Conservation (phyloP, 352 stramenopile genomes). For the Globisporangium nunn region DNA sequence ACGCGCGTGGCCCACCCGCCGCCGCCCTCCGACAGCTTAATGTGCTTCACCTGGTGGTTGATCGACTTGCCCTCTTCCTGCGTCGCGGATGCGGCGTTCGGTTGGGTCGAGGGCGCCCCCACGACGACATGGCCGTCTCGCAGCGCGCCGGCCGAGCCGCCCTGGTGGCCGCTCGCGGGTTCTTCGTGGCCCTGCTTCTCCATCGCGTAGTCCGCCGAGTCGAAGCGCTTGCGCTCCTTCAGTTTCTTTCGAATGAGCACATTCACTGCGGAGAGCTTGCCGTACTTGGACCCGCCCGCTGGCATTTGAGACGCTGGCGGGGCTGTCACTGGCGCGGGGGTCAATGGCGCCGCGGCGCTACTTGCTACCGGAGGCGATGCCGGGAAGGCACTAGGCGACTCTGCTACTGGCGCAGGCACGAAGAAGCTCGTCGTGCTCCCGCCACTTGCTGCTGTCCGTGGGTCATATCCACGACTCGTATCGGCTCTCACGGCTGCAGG, state of each 20-base stretch:
- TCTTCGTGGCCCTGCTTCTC: constrained; percentile 33
- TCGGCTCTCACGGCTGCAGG: background rate
- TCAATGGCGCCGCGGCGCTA: background rate
- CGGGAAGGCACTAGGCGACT: background rate
- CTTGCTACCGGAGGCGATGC: background rate
- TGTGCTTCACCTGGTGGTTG: constrained; percentile 68
- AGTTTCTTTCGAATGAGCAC: constrained; percentile 76
- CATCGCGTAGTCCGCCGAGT: constrained; percentile 78
- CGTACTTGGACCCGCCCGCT: constrained; percentile 34
- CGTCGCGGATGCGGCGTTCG: background rate
- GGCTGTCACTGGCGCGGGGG: background rate
- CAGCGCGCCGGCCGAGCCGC: constrained; percentile 13
- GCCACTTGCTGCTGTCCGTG: background rate
- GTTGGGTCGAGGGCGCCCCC: constrained; percentile 15
- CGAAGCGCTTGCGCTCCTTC: constrained; percentile 77
- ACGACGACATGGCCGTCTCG: constrained; percentile 15
- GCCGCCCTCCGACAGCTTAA: constrained; percentile 53
- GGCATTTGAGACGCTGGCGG: constrained; percentile 4
- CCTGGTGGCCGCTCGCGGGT: constrained; percentile 11
- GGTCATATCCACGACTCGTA: background rate
- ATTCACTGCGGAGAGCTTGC: constrained; percentile 56
- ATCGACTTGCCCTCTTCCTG: constrained; percentile 22
- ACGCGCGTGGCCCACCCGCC: constrained; percentile 18
- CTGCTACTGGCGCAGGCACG: background rate
- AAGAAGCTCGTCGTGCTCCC: constrained; percentile 4